Percentiles rank a stretch among this genome's conserved stretches.
These are phyloP conservation scores for Laguncularia racemosa DNA, from an alignment of 345 rosid genomes.

Conservation along the genomic window DNA sequence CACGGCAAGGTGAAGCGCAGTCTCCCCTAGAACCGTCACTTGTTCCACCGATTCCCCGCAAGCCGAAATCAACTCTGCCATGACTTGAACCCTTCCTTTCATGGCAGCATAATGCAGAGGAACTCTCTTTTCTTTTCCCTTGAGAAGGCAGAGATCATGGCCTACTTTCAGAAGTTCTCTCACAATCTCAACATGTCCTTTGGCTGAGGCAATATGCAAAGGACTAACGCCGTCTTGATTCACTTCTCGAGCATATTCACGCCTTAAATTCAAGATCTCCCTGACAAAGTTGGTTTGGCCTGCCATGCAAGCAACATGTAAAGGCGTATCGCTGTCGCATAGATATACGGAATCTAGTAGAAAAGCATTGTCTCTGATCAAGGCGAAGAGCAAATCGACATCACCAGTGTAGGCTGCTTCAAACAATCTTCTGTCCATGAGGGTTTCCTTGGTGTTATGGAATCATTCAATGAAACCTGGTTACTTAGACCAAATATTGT, in stretches of 20 bases:
- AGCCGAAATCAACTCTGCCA: background rate
- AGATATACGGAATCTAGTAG: too few relatives aligned
- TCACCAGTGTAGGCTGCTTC: too few relatives aligned
- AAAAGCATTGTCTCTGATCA: too few relatives aligned
- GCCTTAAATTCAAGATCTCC: too few relatives aligned
- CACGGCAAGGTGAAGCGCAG: slow-evolving; percentile 4
- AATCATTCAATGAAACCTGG: too few relatives aligned
- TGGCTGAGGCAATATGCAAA: background rate
- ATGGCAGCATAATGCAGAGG: slow-evolving; percentile 6
- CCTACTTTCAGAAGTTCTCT: background rate
- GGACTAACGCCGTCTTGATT: background rate
- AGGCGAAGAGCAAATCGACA: too few relatives aligned
- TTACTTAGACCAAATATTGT: too few relatives aligned
- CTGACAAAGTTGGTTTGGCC: too few relatives aligned
- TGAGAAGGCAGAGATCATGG: background rate
- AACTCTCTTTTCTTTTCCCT: background rate
- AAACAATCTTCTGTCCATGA: too few relatives aligned
- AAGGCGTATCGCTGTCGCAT: too few relatives aligned
- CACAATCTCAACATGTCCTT: background rate
- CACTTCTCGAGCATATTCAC: background rate
- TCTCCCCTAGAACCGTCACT: background rate
- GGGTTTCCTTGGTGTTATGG: too few relatives aligned
- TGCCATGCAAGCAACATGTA: too few relatives aligned
- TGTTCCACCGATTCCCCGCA: background rate
- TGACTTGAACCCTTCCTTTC: slow-evolving; percentile 1